Evolutionary conservation across 495 filamentous ascomycete species (phyloP), one percentile per base, ranked within the genome.

Genomic region (Cercophora samala): DNA sequence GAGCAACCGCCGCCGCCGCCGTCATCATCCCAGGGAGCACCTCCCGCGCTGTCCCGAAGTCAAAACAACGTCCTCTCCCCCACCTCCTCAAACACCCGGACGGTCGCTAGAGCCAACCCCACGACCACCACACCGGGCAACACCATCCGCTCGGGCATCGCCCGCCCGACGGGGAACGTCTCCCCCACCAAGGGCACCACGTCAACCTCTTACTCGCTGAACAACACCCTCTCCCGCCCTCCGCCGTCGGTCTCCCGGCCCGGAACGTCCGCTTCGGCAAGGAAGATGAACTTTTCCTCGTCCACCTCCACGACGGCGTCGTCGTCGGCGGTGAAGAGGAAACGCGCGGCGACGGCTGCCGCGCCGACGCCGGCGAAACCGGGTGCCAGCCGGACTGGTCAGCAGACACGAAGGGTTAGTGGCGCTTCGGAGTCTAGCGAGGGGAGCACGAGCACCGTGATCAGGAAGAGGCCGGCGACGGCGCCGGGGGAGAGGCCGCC

Each of bases 51-150:
- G n/a, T 54, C 69, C n/a, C 66, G 75, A 63, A 74, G 77, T 19
- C 73, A 76, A 6, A 72, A 63, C 73, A 87, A 79, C 76, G 85
- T 94, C 24, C 84, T 95, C 15, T 95, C 92, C 0, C 92, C 92
- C 15, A 89, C 91, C 70, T 92, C 92, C 0, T 86, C 87, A 25
- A 95, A 96, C 74, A 91, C 90, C 2, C 85, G 90, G 26, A 84
- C 88, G 18, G 81, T 87, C 59, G 88, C 77, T 5, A 74, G 75
- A 32, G 69, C 70, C 2, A n/a, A 19, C 26, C 56, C 56, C 64
- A 9, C 64, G 53, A n/a, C 62, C 60, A 1, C 64, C 60, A 1
- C 64, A n/a, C 64, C 71, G 22, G 66, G 64, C 58, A 26, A 66
- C 64, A 24, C 52, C 32, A 64, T 29, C 55, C 22, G 54, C 66